Evolutionary conservation across 495 filamentous ascomycete species (phyloP).

Genomic region (Choiromyces venosus): DNA sequence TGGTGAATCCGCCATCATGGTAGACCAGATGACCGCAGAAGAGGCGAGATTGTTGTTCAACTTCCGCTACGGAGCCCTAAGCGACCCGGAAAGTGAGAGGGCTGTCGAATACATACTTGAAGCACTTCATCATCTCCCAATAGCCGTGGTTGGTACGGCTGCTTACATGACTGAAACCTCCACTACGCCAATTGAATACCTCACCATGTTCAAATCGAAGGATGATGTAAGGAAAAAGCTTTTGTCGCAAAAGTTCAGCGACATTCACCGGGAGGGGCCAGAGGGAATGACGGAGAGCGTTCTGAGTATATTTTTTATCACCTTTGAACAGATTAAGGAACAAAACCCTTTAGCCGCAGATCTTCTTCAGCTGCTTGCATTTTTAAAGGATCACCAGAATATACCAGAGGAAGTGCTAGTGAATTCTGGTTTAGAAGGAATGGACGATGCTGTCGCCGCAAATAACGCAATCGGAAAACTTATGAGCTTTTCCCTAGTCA

Average conservation of each 20-base stretch:
- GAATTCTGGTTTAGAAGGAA: background rate
- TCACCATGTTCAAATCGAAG: background rate
- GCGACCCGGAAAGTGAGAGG: background rate
- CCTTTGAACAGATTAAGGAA: slow-evolving; percentile 47
- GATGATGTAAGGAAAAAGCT: background rate
- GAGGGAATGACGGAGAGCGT: slow-evolving; percentile 37
- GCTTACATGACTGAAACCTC: slow-evolving; percentile 7
- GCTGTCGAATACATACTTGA: background rate
- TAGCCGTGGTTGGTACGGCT: slow-evolving; percentile 16
- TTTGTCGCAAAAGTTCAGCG: slow-evolving; percentile 18
- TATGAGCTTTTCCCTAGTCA: background rate
- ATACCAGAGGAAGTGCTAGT: slow-evolving; percentile 35
- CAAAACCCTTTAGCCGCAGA: slow-evolving; percentile 29
- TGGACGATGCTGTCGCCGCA: background rate
- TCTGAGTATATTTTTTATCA: slow-evolving; percentile 49
- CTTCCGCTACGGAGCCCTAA: background rate
- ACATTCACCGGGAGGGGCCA: slow-evolving; percentile 41
- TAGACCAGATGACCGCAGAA: background rate
- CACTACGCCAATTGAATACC: background rate
- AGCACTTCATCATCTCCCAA: slow-evolving; percentile 14
- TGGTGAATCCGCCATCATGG: background rate
- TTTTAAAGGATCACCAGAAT: slow-evolving; percentile 37
- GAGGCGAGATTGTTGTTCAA: background rate
- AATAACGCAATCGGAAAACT: background rate
- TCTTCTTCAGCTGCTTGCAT: slow-evolving; percentile 41